These are phyloP conservation scores for Triangularia setosa DNA, from an alignment of 2,329 filamentous ascomycete species.

Conservation along the genomic window DNA sequence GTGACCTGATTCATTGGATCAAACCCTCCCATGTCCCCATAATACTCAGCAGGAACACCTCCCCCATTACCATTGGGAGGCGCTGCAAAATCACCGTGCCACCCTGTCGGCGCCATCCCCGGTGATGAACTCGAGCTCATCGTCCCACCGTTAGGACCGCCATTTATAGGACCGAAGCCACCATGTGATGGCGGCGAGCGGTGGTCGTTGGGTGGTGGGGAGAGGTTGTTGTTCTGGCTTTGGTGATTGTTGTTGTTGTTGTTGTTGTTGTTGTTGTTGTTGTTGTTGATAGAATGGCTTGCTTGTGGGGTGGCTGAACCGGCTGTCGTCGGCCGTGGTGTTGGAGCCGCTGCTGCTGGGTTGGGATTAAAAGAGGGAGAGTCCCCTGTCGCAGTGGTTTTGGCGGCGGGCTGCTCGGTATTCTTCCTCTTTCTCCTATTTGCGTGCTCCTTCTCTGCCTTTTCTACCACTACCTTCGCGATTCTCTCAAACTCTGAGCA, in stretches of 20 bases:
- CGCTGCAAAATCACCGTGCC: slow-evolving; percentile 44
- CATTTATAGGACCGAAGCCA: slow-evolving; percentile 38
- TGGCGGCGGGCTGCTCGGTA: slow-evolving; percentile 41
- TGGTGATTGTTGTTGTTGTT: slow-evolving; percentile 19
- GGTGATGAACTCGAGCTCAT: slow-evolving; percentile 43
- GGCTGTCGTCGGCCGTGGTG: slow-evolving; percentile 30
- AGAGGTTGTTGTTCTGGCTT: slow-evolving; percentile 21
- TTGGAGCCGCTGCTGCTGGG: slow-evolving; percentile 30
- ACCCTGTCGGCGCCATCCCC: slow-evolving; percentile 41
- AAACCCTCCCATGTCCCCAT: slow-evolving; percentile 45
- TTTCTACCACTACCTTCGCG: slow-evolving; percentile 84
- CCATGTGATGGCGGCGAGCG: slow-evolving; percentile 28
- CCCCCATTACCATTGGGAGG: slow-evolving; percentile 28
- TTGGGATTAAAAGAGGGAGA: slow-evolving; percentile 25
- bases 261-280: slow-evolving; percentile 20
- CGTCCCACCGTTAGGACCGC: slow-evolving; percentile 16
- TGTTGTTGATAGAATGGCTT: slow-evolving; percentile 20
- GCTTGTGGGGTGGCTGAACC: slow-evolving; percentile 32
- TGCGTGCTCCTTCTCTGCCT: slow-evolving; percentile 78
- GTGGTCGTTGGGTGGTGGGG: slow-evolving; percentile 27
- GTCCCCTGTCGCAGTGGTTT: slow-evolving; percentile 14
- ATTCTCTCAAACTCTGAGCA: slow-evolving; percentile 97
- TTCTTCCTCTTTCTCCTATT: slow-evolving; percentile 82
- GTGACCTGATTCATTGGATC: slow-evolving; percentile 26
- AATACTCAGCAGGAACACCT: slow-evolving; percentile 32